Evolutionary conservation across 768 basidiomycete species (phyloP).

Genomic region (Tubosaeta brunneosetosa): DNA sequence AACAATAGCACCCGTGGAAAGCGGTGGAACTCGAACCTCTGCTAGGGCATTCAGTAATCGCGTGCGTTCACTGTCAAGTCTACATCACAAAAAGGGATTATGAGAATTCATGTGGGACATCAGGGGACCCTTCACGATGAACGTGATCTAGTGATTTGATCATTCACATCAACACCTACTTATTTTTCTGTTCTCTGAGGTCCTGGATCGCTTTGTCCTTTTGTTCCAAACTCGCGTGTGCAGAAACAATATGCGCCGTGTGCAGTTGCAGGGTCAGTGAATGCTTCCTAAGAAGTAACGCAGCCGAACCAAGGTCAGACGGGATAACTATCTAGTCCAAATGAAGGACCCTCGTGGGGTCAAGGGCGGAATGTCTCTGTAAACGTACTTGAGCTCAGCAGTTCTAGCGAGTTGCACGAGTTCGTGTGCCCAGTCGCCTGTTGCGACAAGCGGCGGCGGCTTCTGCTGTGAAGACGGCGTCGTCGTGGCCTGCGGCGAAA

Average conservation of each 20-base stretch:
- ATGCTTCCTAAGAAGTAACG: constrained; percentile 55
- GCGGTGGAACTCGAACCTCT: constrained; percentile 46
- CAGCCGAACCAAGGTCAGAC: constrained; percentile 7
- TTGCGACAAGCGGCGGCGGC: constrained; percentile 61
- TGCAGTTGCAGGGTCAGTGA: constrained; percentile 79
- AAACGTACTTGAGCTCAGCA: constrained; percentile 78
- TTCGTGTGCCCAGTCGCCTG: constrained; percentile 84
- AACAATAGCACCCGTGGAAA: constrained; percentile 6
- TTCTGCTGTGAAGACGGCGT: constrained; percentile 21
- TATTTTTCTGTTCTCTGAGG: constrained; percentile 78
- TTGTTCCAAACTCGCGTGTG: constrained; percentile 73
- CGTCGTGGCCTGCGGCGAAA: constrained; percentile 30
- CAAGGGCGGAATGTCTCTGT: not conserved
- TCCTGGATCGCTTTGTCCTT: constrained; percentile 78
- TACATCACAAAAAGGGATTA: constrained; percentile 25
- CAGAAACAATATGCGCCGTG: constrained; percentile 82
- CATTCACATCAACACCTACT: constrained; percentile 42
- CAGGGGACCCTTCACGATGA: not conserved
- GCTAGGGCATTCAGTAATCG: constrained; percentile 61
- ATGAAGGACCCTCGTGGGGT: not conserved
- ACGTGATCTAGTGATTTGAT: not conserved
- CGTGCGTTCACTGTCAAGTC: constrained; percentile 73
- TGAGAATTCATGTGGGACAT: not conserved
- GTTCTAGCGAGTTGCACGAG: constrained; percentile 83
- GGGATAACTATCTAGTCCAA: not conserved